phyloP scores from a whole-genome alignment of 2,329 filamentous ascomycete genomes.

The Diaporthe eres region DNA sequence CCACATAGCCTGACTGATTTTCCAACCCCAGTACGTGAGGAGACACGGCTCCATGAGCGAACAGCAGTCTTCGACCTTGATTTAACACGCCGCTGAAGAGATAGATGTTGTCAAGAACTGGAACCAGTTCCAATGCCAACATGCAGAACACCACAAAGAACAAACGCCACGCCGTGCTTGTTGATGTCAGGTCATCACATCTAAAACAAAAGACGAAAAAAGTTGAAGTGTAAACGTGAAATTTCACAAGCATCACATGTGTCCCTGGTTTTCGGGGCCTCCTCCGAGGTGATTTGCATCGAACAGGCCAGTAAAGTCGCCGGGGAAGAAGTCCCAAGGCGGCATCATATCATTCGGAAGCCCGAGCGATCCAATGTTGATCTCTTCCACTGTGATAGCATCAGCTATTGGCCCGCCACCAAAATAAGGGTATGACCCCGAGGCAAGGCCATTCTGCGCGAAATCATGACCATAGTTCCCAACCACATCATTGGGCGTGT shows the following conservation, averaged over 20 bases:
- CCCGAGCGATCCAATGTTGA: conserved; percentile 79
- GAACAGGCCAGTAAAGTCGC: conserved; percentile 73
- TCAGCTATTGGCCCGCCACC: conserved; percentile 54
- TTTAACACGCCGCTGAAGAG: background rate
- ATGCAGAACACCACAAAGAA: conserved; percentile 8
- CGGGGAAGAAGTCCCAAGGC: conserved; percentile 80
- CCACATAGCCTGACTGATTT: background rate
- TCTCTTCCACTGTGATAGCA: conserved; percentile 80
- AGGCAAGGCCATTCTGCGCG: conserved; percentile 46
- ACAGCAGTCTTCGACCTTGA: conserved; percentile 3
- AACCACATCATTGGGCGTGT: conserved; percentile 29
- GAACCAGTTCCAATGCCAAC: background rate
- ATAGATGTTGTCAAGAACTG: background rate
- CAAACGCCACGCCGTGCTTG: conserved; percentile 21
- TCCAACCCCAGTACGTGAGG: background rate
- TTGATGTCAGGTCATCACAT: background rate
- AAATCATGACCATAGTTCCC: conserved; percentile 47
- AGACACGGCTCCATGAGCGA: background rate
- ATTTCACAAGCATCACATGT: conserved; percentile 19
- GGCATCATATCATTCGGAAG: conserved; percentile 76
- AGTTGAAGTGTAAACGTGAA: background rate
- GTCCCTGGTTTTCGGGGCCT: conserved; percentile 2
- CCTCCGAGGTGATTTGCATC: conserved; percentile 47
- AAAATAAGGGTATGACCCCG: conserved; percentile 50
- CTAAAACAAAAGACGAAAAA: background rate